phyloP scores from a whole-genome alignment of 495 filamentous ascomycete genomes.

The Arthonia radiata region DNA sequence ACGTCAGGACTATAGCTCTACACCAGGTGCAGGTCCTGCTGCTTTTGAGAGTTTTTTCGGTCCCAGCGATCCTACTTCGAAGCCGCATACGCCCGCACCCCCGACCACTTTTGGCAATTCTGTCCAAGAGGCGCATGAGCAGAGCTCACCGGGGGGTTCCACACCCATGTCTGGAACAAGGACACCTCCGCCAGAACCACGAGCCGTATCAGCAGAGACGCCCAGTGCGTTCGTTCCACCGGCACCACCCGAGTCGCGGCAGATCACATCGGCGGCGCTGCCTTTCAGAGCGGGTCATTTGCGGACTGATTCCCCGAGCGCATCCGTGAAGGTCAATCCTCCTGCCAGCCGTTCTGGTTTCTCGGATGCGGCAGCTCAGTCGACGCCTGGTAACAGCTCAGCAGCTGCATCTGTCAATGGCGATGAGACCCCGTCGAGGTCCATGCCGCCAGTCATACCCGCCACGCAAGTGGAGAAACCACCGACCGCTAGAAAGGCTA shows the following conservation, averaged over 20 bases:
- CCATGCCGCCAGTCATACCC: conserved; percentile 3
- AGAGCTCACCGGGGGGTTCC: too few species aligned
- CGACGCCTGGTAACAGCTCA: conserved; percentile 31
- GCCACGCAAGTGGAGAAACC: conserved; percentile 1
- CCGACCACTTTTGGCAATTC: too few species aligned
- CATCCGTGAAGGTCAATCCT: conserved; percentile 61
- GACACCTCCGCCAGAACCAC: too few species aligned
- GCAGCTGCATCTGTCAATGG: conserved; percentile 12
- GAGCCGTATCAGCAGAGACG: too few species aligned
- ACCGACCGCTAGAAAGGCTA: background rate
- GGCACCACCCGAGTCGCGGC: conserved; percentile 38
- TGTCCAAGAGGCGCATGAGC: too few species aligned
- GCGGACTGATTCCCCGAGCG: conserved; percentile 39
- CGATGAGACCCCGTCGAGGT: conserved; percentile 22
- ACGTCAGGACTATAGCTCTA: conserved; percentile 26
- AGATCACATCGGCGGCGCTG: conserved; percentile 46
- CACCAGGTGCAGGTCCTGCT: conserved; percentile 22
- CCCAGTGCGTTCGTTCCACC: too few species aligned
- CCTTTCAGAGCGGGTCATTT: conserved; percentile 29
- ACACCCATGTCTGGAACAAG: too few species aligned
- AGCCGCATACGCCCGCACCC: too few species aligned
- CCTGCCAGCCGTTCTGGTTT: conserved; percentile 44
- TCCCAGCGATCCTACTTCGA: too few species aligned
- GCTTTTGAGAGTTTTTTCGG: too few species aligned
- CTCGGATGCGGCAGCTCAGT: conserved; percentile 22